Evolutionary conservation across 352 stramenopile species (phyloP), one percentile per base, ranked within the genome.

Genomic region (Globisporangium solare): DNA sequence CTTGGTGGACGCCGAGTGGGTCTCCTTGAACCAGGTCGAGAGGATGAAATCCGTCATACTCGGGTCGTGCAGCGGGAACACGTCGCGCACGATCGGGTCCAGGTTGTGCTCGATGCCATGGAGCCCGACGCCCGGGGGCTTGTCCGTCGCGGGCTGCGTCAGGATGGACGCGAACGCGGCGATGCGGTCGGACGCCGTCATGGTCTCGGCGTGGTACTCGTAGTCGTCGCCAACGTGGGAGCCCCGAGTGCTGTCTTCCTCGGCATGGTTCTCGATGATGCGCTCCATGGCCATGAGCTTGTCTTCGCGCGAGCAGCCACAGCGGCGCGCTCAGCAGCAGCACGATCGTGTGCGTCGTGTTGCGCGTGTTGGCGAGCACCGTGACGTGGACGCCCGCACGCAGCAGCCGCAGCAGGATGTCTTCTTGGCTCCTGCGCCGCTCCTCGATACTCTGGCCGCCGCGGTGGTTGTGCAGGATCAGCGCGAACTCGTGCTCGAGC

Each of bases 201-300:
- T 72, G 14, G 68, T 79, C 63, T 86, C 76, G 53, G 62, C 76
- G 50, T 81, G 73, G 40, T 70, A 68, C 59, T 70, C 67, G 60
- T 84, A 82, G 57, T 86, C 76, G 61, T 84, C 73, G 32, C 71
- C 67, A n/a, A 79, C 56, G 31, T 62, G 37, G 61, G 64, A 10
- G 71, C 27, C 5, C 5, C 27, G 27, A 6, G 27, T 35, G 27
- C 10, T 64, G 53, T 83, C 76, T 53, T 86, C 76, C 42, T 77
- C 74, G 17, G 76, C 74, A 54, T 82, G 73, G 53, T 80, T 74
- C 58, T 79, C 76, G 31, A 82, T 68, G 51, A 84, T 72, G 13
- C 76, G 73, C 46, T 86, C 76, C 73, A 84, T 83, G 11, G 68
- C 68, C 59, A 86, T 71, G 54, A 86, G 68, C 47, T 86, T 86